Percentiles rank a stretch among this genome's conserved stretches.
phyloP scores from a whole-genome alignment of 495 filamentous ascomycete genomes.

The Aspergillus bridgeri region DNA sequence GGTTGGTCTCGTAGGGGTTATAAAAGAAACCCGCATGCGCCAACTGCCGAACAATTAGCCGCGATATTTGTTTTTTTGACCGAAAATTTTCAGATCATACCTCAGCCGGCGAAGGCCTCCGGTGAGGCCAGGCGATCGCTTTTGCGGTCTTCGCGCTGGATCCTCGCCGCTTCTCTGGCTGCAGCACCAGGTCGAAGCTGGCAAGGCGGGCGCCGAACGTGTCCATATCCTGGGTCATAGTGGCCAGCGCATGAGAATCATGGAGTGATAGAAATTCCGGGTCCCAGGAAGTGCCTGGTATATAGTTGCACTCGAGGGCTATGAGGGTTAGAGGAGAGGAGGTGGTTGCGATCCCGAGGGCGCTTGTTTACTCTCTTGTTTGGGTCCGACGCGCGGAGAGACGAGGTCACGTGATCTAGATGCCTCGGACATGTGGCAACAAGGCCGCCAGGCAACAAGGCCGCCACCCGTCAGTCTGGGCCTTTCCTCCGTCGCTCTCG shows the following conservation, averaged over 20 bases:
- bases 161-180: conserved; percentile 59
- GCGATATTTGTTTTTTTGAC: not conserved
- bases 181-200: conserved; percentile 64
- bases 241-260: conserved; percentile 5
- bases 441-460: not conserved
- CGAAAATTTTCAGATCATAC: conserved; percentile 52
- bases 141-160: conserved; percentile 63
- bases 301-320: not conserved
- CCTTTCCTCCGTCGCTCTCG: not conserved
- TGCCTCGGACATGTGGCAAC: not conserved
- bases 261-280: not conserved
- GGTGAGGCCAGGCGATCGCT: conserved; percentile 72
- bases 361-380: conserved; percentile 37
- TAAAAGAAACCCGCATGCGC: conserved; percentile 90
- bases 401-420: conserved; percentile 16
- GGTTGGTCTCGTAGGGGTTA: conserved; percentile 64
- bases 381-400: conserved; percentile 31
- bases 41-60: conserved; percentile 51
- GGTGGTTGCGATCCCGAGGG: conserved; percentile 10
- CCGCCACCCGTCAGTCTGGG: not conserved
- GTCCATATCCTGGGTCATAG: conserved; percentile 46
- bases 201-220: conserved; percentile 70
- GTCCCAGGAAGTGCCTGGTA: not conserved
- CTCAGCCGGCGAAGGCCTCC: conserved; percentile 58
- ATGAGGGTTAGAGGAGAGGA: not conserved